A percentile compares a stretch with the other conserved stretches of the same genome.
Evolutionary conservation across 148 eudicot species (phyloP).

Genomic region (Linanthus parryae): DNA sequence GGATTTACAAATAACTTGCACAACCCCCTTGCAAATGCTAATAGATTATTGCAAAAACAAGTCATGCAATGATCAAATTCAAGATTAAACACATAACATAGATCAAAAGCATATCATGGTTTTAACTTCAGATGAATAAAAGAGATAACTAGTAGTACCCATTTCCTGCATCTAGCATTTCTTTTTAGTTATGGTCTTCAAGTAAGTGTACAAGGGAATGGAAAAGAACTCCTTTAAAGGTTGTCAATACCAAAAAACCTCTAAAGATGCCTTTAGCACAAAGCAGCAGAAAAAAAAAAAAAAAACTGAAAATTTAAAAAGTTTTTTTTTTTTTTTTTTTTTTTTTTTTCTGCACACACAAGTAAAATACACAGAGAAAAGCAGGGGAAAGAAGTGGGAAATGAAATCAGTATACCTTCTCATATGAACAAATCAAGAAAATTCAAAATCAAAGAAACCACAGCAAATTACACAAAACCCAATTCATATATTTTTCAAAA

Average conservation of each 20-base stretch:
- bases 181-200: too few relatives aligned
- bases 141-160: slow-evolving; percentile 7
- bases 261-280: slow-evolving; percentile 20
- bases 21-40: too few relatives aligned
- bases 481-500: too few relatives aligned
- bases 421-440: slow-evolving; percentile 2
- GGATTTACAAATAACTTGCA: too few relatives aligned
- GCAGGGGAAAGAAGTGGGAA: neutral
- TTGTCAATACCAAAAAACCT: slow-evolving; percentile 20
- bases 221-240: slow-evolving; percentile 15
- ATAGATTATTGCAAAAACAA: neutral
- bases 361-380: neutral
- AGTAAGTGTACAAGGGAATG: neutral
- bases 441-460: slow-evolving; percentile 1
- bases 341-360: neutral
- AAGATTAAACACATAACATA: neutral
- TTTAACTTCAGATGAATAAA: too few relatives aligned
- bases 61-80: neutral
- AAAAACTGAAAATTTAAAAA: too few relatives aligned
- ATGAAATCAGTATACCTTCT: neutral
- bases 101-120: too few relatives aligned
- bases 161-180: too few relatives aligned
- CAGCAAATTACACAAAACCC: neutral
- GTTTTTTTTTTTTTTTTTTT: too few relatives aligned
- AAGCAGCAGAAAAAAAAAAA: slow-evolving; percentile 5